These are phyloP conservation scores for Suaeda aralocaspica DNA, from an alignment of 148 eudicot species.

Conservation along the genomic window DNA sequence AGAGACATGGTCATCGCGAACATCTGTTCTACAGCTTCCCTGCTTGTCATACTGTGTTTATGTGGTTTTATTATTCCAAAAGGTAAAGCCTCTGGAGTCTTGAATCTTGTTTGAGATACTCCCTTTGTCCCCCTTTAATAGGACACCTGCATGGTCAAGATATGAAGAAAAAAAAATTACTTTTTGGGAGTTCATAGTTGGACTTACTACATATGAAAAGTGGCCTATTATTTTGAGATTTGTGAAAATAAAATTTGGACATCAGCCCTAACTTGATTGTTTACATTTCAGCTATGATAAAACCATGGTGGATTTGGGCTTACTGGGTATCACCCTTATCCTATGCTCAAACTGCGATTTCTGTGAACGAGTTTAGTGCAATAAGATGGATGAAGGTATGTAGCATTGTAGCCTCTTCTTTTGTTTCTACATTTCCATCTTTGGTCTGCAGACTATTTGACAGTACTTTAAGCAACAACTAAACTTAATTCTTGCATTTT, in stretches of 20 bases:
- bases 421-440: neutral
- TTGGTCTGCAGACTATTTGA: neutral
- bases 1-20: constrained; percentile 75
- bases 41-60: constrained; percentile 51
- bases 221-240: neutral
- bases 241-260: neutral
- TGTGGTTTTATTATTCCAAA: constrained; percentile 86
- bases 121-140: no score
- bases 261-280: neutral
- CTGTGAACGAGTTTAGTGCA: constrained; percentile 78
- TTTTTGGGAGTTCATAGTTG: no score
- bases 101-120: neutral
- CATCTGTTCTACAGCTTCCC: constrained; percentile 56
- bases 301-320: constrained; percentile 93
- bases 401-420: constrained; percentile 22
- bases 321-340: constrained; percentile 85
- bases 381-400: constrained; percentile 78
- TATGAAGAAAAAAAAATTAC: no score
- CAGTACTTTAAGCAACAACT: neutral
- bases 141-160: no score
- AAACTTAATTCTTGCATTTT: neutral
- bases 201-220: neutral
- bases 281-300: constrained; percentile 53
- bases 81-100: constrained; percentile 12
- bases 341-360: constrained; percentile 70